Evolutionary conservation across 2,329 filamentous ascomycete species (phyloP), one percentile per base, ranked within the genome.

Genomic region (Fusarium sp.): DNA sequence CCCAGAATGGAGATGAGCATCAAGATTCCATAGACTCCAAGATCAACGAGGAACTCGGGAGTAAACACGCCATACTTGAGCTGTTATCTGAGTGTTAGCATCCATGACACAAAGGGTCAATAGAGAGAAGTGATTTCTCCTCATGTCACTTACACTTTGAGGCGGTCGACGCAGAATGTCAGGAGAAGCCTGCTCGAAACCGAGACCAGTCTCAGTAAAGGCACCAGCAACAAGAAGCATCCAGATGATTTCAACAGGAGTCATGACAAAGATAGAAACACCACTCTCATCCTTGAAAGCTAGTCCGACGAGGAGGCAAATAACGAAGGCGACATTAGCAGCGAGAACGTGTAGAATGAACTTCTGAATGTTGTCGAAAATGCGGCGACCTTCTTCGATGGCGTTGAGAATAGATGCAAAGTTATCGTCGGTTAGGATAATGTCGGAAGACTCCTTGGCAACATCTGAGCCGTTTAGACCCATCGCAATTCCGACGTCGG

Each of bases 181-280:
- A 0, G 90, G 88, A 0, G 89, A 88, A 0, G 92, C 91, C 50
- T 87, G 83, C 80, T 94, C 92, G 82, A 93, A 91, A 4, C 92
- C 92, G 7, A 94, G 85, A 58, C 92, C 92, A 85, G 93, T 93
- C 75, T 93, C 92, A 2, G 91, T 91, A 71, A 93, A 87, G 1
- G 89, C 89, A 60, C 90, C 92, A 1, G 92, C 93, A 61, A 93
- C 89, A 88, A 94, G 92, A 78, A 93, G 91, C 78, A 94, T 91
- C 91, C 91, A 94, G 34, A 94, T 86, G 71, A 94, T 93, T 72
- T 94, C 90, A 14, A 94, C 89, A 0, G 92, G 92, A 0, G 91
- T 87, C 14, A 94, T 85, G 0, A 92, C 90, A 79, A 93, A 94
- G 14, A 93, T 89, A 0, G 92, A 93, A 29, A 92, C 85, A 2